A percentile compares a stretch with the other conserved stretches of the same genome.
Evolutionary conservation across 2,329 filamentous ascomycete species (phyloP).

Genomic region (Neopestalotiopsis sp.): DNA sequence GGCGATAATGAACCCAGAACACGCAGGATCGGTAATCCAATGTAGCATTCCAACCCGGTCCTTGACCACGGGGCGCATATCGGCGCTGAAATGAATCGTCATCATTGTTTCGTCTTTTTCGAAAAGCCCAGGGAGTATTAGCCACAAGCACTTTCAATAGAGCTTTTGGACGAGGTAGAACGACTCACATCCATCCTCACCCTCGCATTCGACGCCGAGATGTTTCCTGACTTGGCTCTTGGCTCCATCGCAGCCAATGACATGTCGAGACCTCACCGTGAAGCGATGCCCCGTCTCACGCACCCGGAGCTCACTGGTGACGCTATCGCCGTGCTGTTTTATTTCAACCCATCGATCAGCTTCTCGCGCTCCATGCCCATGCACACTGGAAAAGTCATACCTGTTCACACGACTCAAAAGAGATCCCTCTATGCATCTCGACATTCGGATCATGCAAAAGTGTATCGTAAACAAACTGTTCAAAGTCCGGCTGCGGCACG

Average conservation of each 20-base stretch:
- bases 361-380: too few relatives aligned
- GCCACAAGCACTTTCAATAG: background rate
- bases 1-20: constrained; percentile 48
- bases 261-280: constrained; percentile 35
- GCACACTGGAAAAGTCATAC: constrained; percentile 23
- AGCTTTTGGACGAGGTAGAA: background rate
- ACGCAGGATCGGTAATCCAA: constrained; percentile 48
- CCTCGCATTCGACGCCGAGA: constrained; percentile 43
- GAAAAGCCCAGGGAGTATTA: too few relatives aligned
- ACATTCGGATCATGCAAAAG: constrained; percentile 33
- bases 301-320: constrained; percentile 37
- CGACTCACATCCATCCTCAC: constrained; percentile 44
- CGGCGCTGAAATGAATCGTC: constrained; percentile 50
- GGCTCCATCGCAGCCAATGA: constrained; percentile 43
- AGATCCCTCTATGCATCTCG: constrained; percentile 36
- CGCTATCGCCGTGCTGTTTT: constrained; percentile 26
- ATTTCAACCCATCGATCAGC: background rate
- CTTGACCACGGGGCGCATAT: constrained; percentile 42
- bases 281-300: constrained; percentile 28
- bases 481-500: constrained; percentile 45
- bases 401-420: constrained; percentile 40
- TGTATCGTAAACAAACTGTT: constrained; percentile 36
- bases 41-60: constrained; percentile 48
- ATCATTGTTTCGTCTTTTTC: constrained; percentile 47
- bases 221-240: constrained; percentile 36